Evolutionary conservation across 352 stramenopile genomes (phyloP).

Genomic region (Globisporangium nunn): DNA sequence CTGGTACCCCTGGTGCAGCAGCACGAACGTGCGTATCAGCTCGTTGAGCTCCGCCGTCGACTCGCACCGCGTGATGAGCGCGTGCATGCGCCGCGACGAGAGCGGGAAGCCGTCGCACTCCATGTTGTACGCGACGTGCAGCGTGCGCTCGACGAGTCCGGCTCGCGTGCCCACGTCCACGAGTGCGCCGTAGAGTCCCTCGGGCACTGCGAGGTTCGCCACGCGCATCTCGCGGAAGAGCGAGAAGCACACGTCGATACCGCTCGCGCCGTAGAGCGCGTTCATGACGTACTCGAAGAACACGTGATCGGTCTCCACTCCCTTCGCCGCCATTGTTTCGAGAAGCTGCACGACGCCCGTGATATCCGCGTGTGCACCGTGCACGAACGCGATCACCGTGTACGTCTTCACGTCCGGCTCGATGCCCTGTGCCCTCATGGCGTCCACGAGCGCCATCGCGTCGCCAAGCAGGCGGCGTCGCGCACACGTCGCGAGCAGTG

Average conservation of each 20-base stretch:
- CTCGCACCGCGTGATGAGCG: slow-evolving; percentile 36
- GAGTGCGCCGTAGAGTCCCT: slow-evolving; percentile 54
- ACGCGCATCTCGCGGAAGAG: slow-evolving; percentile 47
- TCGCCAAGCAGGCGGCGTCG: slow-evolving; percentile 47
- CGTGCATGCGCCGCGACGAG: slow-evolving; percentile 37
- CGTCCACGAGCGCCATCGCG: slow-evolving; percentile 37
- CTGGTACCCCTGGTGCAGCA: slow-evolving; percentile 50
- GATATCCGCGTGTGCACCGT: slow-evolving; percentile 46
- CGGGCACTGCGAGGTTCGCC: slow-evolving; percentile 33
- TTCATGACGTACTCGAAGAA: slow-evolving; percentile 65
- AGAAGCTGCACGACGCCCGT: slow-evolving; percentile 35
- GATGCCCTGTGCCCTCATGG: slow-evolving; percentile 43
- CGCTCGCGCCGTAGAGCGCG: slow-evolving; percentile 39
- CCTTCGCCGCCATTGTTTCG: slow-evolving; percentile 30
- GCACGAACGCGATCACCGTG: slow-evolving; percentile 65
- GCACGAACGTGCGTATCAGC: slow-evolving; percentile 53
- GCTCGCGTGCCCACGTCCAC: slow-evolving; percentile 47
- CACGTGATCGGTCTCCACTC: slow-evolving; percentile 33
- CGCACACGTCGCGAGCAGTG: slow-evolving; percentile 59
- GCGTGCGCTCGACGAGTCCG: slow-evolving; percentile 57
- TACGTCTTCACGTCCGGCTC: slow-evolving; percentile 54
- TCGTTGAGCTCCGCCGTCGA: slow-evolving; percentile 40
- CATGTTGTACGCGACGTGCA: slow-evolving; percentile 80
- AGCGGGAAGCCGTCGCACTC: slow-evolving; percentile 68
- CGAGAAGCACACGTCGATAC: slow-evolving; percentile 71